These are phyloP conservation scores for Leccinum colubrinum DNA, from an alignment of 1,284 basidiomycete species.

Conservation along the genomic window DNA sequence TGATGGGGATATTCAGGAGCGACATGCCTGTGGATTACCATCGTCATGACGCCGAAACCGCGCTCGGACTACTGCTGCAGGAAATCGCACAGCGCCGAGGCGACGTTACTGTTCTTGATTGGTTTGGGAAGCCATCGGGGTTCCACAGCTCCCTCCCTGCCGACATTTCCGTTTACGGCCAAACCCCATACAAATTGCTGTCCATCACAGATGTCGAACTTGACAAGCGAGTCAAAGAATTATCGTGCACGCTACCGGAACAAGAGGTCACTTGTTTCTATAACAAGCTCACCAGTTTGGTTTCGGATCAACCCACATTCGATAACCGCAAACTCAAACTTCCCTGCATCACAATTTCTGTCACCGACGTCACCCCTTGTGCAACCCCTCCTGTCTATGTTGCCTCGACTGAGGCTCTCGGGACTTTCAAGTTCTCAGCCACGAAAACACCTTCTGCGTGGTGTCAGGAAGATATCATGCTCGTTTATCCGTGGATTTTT, in stretches of 20 bases:
- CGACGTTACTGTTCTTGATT: conserved; percentile 11
- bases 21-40: conserved; percentile 4
- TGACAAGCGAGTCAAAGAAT: neutral
- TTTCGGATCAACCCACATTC: neutral
- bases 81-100: conserved; percentile 2
- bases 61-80: conserved; percentile 17
- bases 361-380: neutral
- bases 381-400: neutral
- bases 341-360: conserved; percentile 12
- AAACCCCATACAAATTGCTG: neutral
- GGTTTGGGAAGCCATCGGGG: conserved; percentile 14
- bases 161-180: conserved; percentile 9
- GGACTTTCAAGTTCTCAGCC: conserved; percentile 1
- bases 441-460: neutral
- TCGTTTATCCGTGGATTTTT: neutral
- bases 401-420: conserved; percentile 4
- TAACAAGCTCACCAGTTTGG: neutral
- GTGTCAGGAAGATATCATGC: neutral
- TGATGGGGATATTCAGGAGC: conserved; percentile 16
- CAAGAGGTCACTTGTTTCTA: neutral
- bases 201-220: neutral
- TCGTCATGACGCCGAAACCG: conserved; percentile 7
- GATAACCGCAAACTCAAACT: conserved; percentile 5
- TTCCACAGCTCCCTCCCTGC: conserved; percentile 17
- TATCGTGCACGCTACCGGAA: neutral